Conservation (phyloP, 495 filamentous ascomycete species). For the Xanthoparmelia taractica region DNA sequence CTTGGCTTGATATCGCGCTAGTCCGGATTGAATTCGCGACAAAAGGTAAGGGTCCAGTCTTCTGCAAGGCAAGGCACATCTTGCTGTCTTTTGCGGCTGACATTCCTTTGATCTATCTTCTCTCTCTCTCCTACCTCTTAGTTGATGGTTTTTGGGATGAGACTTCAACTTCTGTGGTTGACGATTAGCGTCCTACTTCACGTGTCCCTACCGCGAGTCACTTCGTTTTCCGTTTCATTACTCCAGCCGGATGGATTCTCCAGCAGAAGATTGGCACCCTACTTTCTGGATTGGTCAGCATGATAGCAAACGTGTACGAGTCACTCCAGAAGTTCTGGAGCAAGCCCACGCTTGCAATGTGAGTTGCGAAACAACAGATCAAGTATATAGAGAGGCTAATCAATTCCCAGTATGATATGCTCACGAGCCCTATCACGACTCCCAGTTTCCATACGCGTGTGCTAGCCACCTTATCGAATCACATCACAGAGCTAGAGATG, state of each 20-base stretch:
- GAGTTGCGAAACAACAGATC: slow-evolving; percentile 18
- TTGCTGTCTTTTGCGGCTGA: neutral
- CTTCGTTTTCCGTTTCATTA: neutral
- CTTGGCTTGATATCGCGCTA: neutral
- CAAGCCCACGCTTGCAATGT: slow-evolving; percentile 57
- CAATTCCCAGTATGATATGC: slow-evolving; percentile 73
- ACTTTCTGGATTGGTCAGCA: slow-evolving; percentile 78
- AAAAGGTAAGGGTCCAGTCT: neutral
- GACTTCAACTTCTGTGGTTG: neutral
- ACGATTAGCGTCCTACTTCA: neutral
- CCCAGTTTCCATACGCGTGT: slow-evolving; percentile 72
- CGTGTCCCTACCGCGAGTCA: neutral
- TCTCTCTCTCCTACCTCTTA: neutral
- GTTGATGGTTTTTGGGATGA: neutral
- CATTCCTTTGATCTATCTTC: neutral
- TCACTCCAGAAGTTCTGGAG: slow-evolving; percentile 55
- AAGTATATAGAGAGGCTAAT: slow-evolving; percentile 17
- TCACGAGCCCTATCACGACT: slow-evolving; percentile 84
- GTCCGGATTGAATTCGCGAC: neutral
- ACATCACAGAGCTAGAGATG: slow-evolving; percentile 40
- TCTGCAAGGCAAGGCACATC: slow-evolving; percentile 8
- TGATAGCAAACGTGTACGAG: slow-evolving; percentile 56
- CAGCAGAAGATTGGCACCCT: slow-evolving; percentile 47
- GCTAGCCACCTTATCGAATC: slow-evolving; percentile 51
- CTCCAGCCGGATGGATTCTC: slow-evolving; percentile 4